Evolutionary conservation across 1,284 basidiomycete species (phyloP).

Genomic region (Marasmius oreades): DNA sequence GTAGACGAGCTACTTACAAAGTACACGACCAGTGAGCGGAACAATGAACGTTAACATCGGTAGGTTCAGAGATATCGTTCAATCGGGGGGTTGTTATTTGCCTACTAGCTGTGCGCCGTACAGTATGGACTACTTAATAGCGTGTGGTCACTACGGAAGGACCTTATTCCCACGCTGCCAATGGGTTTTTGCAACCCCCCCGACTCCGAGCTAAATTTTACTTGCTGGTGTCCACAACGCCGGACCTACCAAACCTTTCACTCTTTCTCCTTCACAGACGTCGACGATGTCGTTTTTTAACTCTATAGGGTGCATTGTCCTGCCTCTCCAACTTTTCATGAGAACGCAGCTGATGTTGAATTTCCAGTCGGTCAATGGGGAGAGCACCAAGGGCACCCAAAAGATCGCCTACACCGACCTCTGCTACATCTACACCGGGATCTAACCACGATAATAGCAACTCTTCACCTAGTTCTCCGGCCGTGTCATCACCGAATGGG

Average conservation of each 20-base stretch:
- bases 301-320: constrained; percentile 58
- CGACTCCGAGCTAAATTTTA: not conserved
- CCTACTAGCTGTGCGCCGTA: too few species aligned
- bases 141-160: too few species aligned
- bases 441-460: constrained; percentile 32
- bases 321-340: not conserved
- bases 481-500: constrained; percentile 22
- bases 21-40: too few species aligned
- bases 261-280: not conserved
- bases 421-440: constrained; percentile 52
- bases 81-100: too few species aligned
- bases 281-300: constrained; percentile 72
- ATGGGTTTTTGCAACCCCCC: too few species aligned
- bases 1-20: too few species aligned
- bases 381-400: constrained; percentile 61
- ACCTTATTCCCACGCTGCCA: not conserved
- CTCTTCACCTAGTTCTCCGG: constrained; percentile 37
- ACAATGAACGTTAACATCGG: too few species aligned
- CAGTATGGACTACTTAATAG: too few species aligned
- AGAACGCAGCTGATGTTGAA: not conserved
- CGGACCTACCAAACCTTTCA: not conserved
- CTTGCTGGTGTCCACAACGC: too few species aligned
- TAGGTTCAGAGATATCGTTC: too few species aligned
- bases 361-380: constrained; percentile 62
- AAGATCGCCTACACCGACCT: constrained; percentile 69